These are phyloP conservation scores for Colletotrichum plurivorum DNA, from an alignment of 2,329 filamentous ascomycete genomes.

Conservation along the genomic window DNA sequence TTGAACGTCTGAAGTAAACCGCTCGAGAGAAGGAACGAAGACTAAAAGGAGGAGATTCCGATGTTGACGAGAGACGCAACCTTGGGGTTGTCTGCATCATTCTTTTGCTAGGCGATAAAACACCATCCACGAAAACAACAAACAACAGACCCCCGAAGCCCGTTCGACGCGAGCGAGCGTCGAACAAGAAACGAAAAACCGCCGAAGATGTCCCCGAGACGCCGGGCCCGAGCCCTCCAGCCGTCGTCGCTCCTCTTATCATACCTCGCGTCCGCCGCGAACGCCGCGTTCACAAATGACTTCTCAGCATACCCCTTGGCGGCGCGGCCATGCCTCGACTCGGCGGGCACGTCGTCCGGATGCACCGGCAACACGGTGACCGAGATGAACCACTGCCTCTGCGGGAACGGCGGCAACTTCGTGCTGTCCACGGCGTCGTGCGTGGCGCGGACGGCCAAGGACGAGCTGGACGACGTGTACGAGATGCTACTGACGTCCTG, in stretches of 20 bases:
- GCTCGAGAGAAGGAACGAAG: not conserved
- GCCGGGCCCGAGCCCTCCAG: constrained; percentile 20
- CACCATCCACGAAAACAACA: not conserved
- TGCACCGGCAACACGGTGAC: constrained; percentile 32
- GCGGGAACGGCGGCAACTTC: constrained; percentile 56
- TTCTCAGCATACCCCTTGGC: constrained; percentile 30
- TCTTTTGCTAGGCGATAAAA: constrained; percentile 19
- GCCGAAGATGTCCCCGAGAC: constrained; percentile 31
- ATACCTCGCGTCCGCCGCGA: constrained; percentile 21
- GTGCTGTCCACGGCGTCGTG: constrained; percentile 62
- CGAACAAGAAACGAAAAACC: constrained; percentile 4
- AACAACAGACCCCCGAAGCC: not conserved
- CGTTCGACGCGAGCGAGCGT: constrained; percentile 26
- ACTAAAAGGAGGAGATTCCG: not conserved
- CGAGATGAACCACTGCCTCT: constrained; percentile 34
- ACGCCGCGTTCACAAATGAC: constrained; percentile 28
- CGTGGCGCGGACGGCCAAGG: constrained; percentile 53
- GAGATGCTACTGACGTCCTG: constrained; percentile 60
- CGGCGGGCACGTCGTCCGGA: constrained; percentile 27
- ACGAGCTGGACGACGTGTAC: constrained; percentile 60
- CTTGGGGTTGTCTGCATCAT: constrained; percentile 8
- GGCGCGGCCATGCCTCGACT: constrained; percentile 28
- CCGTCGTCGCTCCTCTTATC: constrained; percentile 29
- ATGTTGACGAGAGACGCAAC: constrained; percentile 18
- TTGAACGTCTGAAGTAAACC: not conserved